phyloP scores from a whole-genome alignment of 306 rosid species.

The Dryas octopetala region DNA sequence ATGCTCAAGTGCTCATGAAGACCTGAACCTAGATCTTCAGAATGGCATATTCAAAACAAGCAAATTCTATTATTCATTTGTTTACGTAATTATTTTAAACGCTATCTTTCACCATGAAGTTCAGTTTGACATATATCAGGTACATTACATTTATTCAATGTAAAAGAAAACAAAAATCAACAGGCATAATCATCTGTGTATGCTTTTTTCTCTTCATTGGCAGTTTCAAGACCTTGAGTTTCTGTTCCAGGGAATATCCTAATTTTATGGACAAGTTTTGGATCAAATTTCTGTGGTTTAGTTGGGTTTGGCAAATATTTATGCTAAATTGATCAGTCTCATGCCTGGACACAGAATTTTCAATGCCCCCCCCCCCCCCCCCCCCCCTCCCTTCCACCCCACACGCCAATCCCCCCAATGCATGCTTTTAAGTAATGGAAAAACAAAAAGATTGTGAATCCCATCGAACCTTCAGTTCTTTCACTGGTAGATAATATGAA shows the following conservation, averaged over 20 bases:
- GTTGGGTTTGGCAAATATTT: background rate
- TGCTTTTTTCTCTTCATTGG: background rate
- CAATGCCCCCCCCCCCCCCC: background rate
- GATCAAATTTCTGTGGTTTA: background rate
- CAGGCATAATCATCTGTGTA: background rate
- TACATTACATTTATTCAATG: background rate
- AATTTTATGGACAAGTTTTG: background rate
- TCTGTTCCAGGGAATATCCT: background rate
- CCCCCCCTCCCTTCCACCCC: background rate
- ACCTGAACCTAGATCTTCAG: background rate
- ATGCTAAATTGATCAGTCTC: background rate
- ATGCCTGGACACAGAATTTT: background rate
- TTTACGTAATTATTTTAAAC: background rate
- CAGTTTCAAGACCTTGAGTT: background rate
- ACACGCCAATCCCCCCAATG: background rate
- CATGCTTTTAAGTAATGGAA: background rate
- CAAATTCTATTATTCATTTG: background rate
- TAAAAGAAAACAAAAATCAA: background rate
- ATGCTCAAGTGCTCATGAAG: background rate
- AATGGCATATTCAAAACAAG: background rate
- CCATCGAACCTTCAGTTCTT: constrained; percentile 49
- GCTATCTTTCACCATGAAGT: background rate
- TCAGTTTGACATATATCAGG: background rate
- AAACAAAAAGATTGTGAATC: constrained; percentile 10
- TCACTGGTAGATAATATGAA: constrained; percentile 39